phyloP scores from a whole-genome alignment of 83 land plant species.

The Diphasiastrum complanatum region DNA sequence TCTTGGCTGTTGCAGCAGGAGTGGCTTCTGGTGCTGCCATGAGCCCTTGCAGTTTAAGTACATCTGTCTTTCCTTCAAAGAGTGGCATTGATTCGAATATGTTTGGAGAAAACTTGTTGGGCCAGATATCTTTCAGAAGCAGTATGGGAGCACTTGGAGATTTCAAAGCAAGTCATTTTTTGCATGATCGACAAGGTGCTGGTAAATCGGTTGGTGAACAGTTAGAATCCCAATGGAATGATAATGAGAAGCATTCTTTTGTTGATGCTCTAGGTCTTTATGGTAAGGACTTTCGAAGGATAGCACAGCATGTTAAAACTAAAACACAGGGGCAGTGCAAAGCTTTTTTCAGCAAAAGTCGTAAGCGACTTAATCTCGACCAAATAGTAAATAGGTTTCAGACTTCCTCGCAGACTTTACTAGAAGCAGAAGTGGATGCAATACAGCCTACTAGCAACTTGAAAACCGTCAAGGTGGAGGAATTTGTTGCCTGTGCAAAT shows the following conservation, averaged over 20 bases:
- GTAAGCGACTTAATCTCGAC: conserved; percentile 68
- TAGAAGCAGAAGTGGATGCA: conserved; percentile 6
- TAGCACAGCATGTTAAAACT: conserved; percentile 55
- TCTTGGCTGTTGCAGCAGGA: conserved; percentile 38
- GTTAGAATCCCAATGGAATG: conserved; percentile 70
- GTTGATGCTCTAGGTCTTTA: conserved; percentile 52
- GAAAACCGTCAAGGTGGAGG: conserved; percentile 15
- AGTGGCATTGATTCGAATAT: too few species aligned
- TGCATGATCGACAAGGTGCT: conserved; percentile 9
- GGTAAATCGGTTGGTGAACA: conserved; percentile 25
- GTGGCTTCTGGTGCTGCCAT: conserved; percentile 16
- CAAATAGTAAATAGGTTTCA: conserved; percentile 30
- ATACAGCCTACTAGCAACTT: neutral
- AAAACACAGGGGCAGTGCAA: conserved; percentile 76
- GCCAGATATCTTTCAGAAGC: conserved; percentile 11
- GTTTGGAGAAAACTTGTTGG: conserved; percentile 17
- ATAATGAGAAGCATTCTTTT: conserved; percentile 65
- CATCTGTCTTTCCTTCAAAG: conserved; percentile 8
- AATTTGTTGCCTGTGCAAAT: conserved; percentile 1
- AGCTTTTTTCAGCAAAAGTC: conserved; percentile 72
- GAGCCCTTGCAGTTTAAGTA: conserved; percentile 12
- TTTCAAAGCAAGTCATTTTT: too few species aligned
- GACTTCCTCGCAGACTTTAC: neutral
- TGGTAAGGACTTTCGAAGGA: conserved; percentile 73
- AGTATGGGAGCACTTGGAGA: too few species aligned